Conservation (phyloP, 108 stramenopile genomes). For the Licmophora abbreviata region DNA sequence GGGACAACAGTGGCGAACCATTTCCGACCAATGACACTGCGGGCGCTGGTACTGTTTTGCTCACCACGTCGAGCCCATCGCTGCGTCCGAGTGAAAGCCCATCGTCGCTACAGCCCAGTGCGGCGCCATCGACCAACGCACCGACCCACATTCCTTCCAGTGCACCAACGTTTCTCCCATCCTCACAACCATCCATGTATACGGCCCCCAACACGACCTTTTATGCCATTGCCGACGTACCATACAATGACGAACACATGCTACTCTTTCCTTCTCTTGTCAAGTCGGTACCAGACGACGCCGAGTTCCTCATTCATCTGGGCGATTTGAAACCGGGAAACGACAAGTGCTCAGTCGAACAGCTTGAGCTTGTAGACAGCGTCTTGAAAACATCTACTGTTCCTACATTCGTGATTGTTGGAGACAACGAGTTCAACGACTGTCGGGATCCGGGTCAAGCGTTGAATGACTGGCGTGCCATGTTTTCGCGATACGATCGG, state of each 20-base stretch:
- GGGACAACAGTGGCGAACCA: no score
- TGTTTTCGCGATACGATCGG: conserved; percentile 19
- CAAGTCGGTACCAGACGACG: conserved; percentile 12
- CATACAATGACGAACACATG: conserved; percentile 18
- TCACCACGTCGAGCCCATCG: no score
- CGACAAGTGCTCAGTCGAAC: conserved; percentile 3
- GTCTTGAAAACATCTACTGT: conserved; percentile 22
- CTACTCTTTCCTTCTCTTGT: conserved; percentile 12
- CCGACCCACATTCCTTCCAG: no score
- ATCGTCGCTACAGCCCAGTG: not conserved
- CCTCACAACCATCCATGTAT: not conserved
- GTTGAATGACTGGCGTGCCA: conserved; percentile 16
- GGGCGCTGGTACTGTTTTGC: no score
- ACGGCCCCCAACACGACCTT: conserved; percentile 1
- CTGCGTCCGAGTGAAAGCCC: no score
- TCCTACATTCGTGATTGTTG: conserved; percentile 34
- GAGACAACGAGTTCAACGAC: conserved; percentile 55
- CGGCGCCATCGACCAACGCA: not conserved
- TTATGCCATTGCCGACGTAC: conserved; percentile 36
- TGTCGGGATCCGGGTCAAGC: conserved; percentile 18
- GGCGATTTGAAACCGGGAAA: conserved; percentile 34
- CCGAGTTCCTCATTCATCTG: conserved; percentile 42
- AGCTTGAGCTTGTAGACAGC: conserved; percentile 10
- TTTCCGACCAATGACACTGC: no score
- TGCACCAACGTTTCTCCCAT: not conserved